Conservation (phyloP, 1,139 yeast species). For the Candida glucosophila region DNA sequence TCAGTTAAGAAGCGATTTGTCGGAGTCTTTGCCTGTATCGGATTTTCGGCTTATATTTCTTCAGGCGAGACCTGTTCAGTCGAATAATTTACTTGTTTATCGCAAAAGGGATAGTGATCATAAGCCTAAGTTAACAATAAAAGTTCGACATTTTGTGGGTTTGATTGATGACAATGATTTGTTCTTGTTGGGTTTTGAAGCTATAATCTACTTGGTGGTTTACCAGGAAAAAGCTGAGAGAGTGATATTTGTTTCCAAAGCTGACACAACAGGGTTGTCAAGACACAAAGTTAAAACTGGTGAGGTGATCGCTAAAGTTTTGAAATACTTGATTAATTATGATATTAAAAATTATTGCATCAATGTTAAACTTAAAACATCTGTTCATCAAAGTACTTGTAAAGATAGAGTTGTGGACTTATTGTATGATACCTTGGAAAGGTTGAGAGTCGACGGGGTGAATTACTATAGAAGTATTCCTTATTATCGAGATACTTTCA, state of each 20-base stretch:
- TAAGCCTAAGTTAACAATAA: constrained; percentile 32
- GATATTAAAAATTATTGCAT: constrained; percentile 28
- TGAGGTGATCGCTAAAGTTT: constrained; percentile 27
- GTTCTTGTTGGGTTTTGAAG: constrained; percentile 59
- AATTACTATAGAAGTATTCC: constrained; percentile 8
- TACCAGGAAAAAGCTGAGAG: constrained; percentile 25
- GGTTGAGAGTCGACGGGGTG: constrained; percentile 7
- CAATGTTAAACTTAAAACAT: constrained; percentile 33
- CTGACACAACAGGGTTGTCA: constrained; percentile 74
- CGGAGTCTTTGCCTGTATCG: constrained; percentile 11
- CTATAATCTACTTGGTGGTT: constrained; percentile 50
- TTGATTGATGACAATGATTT: constrained; percentile 35
- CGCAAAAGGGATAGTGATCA: constrained; percentile 14
- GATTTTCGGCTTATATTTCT: constrained; percentile 23
- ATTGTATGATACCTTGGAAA: constrained; percentile 5
- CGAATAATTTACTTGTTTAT: constrained; percentile 16
- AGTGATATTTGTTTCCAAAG: constrained; percentile 75
- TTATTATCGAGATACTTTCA: constrained; percentile 15
- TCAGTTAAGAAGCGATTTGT: constrained; percentile 2
- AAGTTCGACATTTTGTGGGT: constrained; percentile 56
- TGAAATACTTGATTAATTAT: constrained; percentile 33
- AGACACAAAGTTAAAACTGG: constrained; percentile 28
- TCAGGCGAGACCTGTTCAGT: constrained; percentile 32
- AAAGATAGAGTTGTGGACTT: background rate
- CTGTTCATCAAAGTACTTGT: constrained; percentile 61